Evolutionary conservation across 2,329 filamentous ascomycete species (phyloP).

Genomic region (Hymenoscyphus fraxineus): DNA sequence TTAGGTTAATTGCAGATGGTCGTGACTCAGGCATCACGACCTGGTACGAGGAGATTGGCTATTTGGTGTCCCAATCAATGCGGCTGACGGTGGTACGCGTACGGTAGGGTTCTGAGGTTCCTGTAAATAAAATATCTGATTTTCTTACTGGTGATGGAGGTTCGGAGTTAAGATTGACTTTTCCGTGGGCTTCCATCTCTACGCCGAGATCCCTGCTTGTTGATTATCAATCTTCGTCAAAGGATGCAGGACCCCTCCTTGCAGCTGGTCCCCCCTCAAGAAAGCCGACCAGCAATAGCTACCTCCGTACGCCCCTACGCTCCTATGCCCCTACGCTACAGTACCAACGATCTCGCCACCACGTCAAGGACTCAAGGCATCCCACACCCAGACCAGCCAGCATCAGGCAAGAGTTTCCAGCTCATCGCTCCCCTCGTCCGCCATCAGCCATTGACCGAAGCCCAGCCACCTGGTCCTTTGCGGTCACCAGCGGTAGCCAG

Average conservation of each 20-base stretch:
- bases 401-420: conserved; percentile 7
- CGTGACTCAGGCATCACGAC: conserved; percentile 6
- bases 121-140: background rate
- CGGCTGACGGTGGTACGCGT: background rate
- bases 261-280: background rate
- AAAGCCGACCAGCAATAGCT: background rate
- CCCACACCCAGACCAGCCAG: background rate
- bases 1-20: background rate
- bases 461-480: too few species aligned
- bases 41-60: background rate
- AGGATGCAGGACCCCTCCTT: background rate
- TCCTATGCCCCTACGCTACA: background rate
- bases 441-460: too few species aligned
- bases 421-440: background rate
- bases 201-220: background rate
- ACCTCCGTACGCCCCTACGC: too few species aligned
- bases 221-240: conserved; percentile 5
- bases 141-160: background rate
- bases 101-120: too few species aligned
- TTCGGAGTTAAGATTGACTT: background rate
- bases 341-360: background rate
- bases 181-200: conserved; percentile 1
- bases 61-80: background rate
- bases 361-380: background rate
- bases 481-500: background rate